These are phyloP conservation scores for Botrytis galanthina DNA, from an alignment of 2,329 filamentous ascomycete species.

Conservation along the genomic window DNA sequence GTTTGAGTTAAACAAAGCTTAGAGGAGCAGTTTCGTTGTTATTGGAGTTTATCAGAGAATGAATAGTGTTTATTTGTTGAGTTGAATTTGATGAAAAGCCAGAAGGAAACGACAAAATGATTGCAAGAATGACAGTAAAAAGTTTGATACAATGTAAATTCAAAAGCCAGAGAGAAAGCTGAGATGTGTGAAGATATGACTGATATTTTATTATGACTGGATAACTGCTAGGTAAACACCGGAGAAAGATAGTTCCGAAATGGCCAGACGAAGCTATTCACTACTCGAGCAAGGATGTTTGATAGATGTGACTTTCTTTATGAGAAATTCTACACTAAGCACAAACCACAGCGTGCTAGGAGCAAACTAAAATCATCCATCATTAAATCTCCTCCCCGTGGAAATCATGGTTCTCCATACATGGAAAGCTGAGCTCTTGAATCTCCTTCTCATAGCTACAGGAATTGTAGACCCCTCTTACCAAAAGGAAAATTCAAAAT, in stretches of 20 bases:
- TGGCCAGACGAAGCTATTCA: neutral
- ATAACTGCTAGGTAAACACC: neutral
- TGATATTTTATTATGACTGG: neutral
- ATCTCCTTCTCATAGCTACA: neutral
- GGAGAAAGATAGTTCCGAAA: neutral
- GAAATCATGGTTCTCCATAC: neutral
- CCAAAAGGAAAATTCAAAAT: neutral
- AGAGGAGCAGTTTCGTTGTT: neutral
- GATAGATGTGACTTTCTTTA: neutral
- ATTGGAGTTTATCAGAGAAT: neutral
- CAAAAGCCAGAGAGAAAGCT: neutral
- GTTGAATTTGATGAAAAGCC: neutral
- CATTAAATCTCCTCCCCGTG: neutral
- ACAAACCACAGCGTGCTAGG: neutral
- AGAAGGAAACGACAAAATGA: neutral
- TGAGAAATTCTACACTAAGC: neutral
- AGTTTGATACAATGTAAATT: neutral
- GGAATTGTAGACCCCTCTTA: neutral
- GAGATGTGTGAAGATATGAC: neutral
- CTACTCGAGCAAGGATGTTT: neutral
- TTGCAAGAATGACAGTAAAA: neutral
- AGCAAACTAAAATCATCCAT: neutral
- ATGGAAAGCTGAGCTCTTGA: neutral
- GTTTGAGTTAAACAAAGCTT: neutral
- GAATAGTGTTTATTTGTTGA: neutral